Base-by-base conservation (phyloP, 2,329 filamentous ascomycete species). In the Biscogniauxia mediterranea region DNA sequence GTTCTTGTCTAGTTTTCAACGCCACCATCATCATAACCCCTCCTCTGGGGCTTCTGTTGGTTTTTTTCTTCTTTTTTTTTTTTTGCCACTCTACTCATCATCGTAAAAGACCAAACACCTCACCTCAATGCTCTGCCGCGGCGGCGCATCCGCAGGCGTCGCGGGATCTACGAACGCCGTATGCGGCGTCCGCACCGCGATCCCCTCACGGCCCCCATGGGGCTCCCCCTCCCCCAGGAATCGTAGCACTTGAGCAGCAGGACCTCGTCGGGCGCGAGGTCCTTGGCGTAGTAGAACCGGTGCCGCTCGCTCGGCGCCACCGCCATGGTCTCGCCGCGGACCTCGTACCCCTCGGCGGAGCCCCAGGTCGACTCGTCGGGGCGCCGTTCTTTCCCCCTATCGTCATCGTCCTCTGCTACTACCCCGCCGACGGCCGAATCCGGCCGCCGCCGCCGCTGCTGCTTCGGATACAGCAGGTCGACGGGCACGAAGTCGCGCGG, bases 231-330 rank as follows among this genome's bases (percentile, higher is more conserved):
- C 68, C 57, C 74, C 66, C 76, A 74, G 3, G 80, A 82, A 68
- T 85, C 82, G 64, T 83, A 84, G 68, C 83, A 85, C 78, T 85
- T 82, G 65, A 82, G 75, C 49, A 82, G 72, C 65, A 82, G 67
- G 8, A 72, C 78, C 71, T 81, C 78, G n/a, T 80, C 79, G 4
- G 79, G 79, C 54, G 80, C 85, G 87, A 90, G 89, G 68, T 89
- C 87, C 74, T 88, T 89, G 70, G 84, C 77, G 66, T 89, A 90
- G 68, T 83, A 89, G 68, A 88, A 88, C 66, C 79, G 78, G 71
- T 90, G 88, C 17, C 72, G 73, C 7, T 84, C 81, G 65, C 77
- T 89, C 2, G 85, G 80, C 53, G 80, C 77, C 0, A 90, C 83
- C 0, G 78, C 80, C 69, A 87, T 82, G 1, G 86, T 89, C 76